Conservation (phyloP, 208 protist genomes). For the Leishmania arabica region DNA sequence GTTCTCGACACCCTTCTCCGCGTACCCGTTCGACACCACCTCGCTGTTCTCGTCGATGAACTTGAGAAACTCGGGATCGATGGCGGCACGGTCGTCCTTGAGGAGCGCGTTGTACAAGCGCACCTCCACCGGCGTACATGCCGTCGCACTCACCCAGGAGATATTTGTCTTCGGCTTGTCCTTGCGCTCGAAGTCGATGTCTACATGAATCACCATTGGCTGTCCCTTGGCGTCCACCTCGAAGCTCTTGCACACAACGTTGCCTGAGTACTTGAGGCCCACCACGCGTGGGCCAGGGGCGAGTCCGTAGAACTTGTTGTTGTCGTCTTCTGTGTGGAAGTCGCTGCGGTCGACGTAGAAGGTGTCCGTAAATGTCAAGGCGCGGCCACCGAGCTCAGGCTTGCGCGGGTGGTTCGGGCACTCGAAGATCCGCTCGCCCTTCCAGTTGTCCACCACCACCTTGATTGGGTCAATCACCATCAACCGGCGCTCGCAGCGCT, state of each 20-base stretch:
- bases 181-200: constrained; percentile 85
- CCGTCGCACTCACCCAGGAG: constrained; percentile 81
- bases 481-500: constrained; percentile 79
- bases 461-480: constrained; percentile 97
- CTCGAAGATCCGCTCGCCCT: constrained; percentile 80
- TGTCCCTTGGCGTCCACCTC: constrained; percentile 74
- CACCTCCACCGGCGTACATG: constrained; percentile 74
- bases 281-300: constrained; percentile 81
- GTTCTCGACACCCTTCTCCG: constrained; percentile 55
- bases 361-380: constrained; percentile 85
- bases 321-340: constrained; percentile 91
- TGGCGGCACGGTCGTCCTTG: constrained; percentile 86
- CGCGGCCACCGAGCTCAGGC: constrained; percentile 74
- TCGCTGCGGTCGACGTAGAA: constrained; percentile 98
- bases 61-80: constrained; percentile 86
- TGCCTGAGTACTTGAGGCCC: constrained; percentile 89
- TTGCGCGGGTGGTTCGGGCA: constrained; percentile 96
- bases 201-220: constrained; percentile 75
- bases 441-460: constrained; percentile 95
- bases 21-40: constrained; percentile 61
- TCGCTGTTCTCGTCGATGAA: constrained; percentile 90
- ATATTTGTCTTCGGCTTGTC: constrained; percentile 93
- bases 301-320: constrained; percentile 89
- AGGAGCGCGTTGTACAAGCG: constrained; percentile 81
- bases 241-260: constrained; percentile 83